Conservation (phyloP, 345 rosid species). For the Fremontodendron californicum region DNA sequence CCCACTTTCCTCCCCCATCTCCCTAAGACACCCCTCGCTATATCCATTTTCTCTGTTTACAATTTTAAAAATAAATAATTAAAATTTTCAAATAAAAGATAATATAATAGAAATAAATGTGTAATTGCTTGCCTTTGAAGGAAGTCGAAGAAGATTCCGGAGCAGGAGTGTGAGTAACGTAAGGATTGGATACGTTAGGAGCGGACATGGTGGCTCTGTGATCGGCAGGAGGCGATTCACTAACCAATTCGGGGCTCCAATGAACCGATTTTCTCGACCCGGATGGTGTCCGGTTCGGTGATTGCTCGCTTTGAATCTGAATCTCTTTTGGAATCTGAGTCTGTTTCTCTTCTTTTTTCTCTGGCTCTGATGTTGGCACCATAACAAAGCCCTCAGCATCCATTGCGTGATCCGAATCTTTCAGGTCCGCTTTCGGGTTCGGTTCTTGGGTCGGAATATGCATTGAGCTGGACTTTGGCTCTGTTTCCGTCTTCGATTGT, state of each 20-base stretch:
- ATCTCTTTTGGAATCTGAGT: conserved; percentile 18
- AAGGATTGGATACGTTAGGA: conserved; percentile 49
- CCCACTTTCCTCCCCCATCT: conserved; percentile 57
- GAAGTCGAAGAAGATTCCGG: conserved; percentile 34
- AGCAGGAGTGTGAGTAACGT: conserved; percentile 40
- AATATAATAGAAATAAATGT: background rate
- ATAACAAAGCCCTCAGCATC: conserved; percentile 29
- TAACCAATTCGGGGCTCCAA: conserved; percentile 78
- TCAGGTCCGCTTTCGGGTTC: conserved; percentile 25
- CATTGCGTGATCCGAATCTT: conserved; percentile 20
- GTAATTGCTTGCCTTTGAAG: conserved; percentile 41
- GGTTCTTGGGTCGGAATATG: conserved; percentile 16
- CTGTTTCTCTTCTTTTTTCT: conserved; percentile 16
- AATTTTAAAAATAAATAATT: conserved; percentile 10
- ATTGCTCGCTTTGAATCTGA: conserved; percentile 28
- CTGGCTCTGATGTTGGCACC: conserved; percentile 33
- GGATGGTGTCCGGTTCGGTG: conserved; percentile 29
- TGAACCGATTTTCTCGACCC: conserved; percentile 58
- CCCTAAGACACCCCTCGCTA: conserved; percentile 51
- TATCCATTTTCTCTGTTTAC: conserved; percentile 48
- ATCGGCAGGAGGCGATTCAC: conserved; percentile 39
- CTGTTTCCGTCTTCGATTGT: conserved; percentile 2
- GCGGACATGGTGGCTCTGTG: conserved; percentile 12
- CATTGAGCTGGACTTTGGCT: background rate
- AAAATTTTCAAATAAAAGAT: background rate